These are phyloP conservation scores for Zygosaccharomyces pseudobailii DNA, from an alignment of 1,139 yeast genomes.

Conservation along the genomic window DNA sequence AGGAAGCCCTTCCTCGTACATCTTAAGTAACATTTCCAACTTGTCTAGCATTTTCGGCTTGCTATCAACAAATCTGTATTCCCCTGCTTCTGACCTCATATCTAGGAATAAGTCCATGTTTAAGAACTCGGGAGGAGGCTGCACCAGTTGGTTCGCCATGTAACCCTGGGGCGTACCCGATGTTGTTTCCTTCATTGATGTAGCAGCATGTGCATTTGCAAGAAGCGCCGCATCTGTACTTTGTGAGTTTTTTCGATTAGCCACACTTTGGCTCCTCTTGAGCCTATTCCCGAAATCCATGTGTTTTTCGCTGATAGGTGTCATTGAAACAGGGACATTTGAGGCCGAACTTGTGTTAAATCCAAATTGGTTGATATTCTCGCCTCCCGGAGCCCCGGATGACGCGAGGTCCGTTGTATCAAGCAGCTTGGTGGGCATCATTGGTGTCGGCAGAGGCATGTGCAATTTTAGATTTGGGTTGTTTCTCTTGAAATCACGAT, in stretches of 20 bases:
- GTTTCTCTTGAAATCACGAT: constrained; percentile 33
- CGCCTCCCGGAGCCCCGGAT: constrained; percentile 19
- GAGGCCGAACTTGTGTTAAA: constrained; percentile 50
- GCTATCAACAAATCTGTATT: constrained; percentile 20
- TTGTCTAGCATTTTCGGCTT: constrained; percentile 31
- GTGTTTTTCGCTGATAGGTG: constrained; percentile 66
- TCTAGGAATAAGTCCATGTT: constrained; percentile 31
- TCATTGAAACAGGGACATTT: constrained; percentile 59
- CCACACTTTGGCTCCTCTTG: constrained; percentile 27
- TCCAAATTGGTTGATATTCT: constrained; percentile 61
- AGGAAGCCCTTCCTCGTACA: constrained; percentile 32
- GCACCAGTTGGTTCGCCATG: constrained; percentile 15
- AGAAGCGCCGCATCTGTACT: constrained; percentile 6
- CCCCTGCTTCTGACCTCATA: constrained; percentile 11
- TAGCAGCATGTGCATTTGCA: neutral
- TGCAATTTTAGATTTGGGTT: constrained; percentile 43
- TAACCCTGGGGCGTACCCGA: neutral
- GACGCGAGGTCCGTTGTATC: constrained; percentile 22
- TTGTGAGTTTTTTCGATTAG: constrained; percentile 19
- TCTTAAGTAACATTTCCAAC: constrained; percentile 25
- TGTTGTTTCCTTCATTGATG: constrained; percentile 1
- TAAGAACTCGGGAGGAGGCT: constrained; percentile 26
- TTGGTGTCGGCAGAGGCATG: constrained; percentile 46
- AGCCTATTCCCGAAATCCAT: constrained; percentile 24
- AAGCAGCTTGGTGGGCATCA: constrained; percentile 33